Evolutionary conservation across 768 basidiomycete species (phyloP), one percentile per base, ranked within the genome.

Genomic region (Boletus eberwhitei): DNA sequence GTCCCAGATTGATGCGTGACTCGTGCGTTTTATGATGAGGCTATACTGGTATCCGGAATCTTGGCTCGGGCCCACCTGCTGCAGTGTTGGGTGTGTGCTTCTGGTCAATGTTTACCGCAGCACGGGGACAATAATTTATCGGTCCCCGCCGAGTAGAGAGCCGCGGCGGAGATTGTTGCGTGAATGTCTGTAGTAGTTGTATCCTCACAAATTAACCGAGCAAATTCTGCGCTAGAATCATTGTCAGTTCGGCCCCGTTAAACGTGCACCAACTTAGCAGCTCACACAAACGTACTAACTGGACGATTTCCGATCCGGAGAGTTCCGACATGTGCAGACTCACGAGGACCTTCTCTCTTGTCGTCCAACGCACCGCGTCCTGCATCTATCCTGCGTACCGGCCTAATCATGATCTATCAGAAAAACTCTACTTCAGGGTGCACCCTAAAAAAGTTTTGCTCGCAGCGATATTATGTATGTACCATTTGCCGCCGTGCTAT

Each of bases 401-500:
- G 37, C 48, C 55, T 47, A 50, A 41, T 57, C 58, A 56, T 53
- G 58, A 53, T 58, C 45, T 40, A 54, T 55, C 54, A 49, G 54
- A 47, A 60, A 54, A 52, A 34, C 36, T 52, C 57, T 56, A 49
- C 48, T 32, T 66, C 70, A 71, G 70, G 70, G 70, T 60, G 59
- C 58, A 71, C 70, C 70, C 70, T 58, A 59, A 63, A 67, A 54
- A 65, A 55, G 65, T 59, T 63, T 53, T 53, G 49, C 31, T 57
- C 53, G 54, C 64, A 64, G 52, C 51, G 26, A 52, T 67, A 73
- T 71, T 71, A 73, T 73, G 70, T 71, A 73, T 73, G 70, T 73
- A 58, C 38, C 54, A 12, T 49, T 40, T 50, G 51, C 29, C 37
- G 52, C 52, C 59, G 54, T 64, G 58, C 51, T 54, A 53, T 58